Base-by-base conservation (phyloP, 345 rosid genomes). In the Gynandropsis gynandra region DNA sequence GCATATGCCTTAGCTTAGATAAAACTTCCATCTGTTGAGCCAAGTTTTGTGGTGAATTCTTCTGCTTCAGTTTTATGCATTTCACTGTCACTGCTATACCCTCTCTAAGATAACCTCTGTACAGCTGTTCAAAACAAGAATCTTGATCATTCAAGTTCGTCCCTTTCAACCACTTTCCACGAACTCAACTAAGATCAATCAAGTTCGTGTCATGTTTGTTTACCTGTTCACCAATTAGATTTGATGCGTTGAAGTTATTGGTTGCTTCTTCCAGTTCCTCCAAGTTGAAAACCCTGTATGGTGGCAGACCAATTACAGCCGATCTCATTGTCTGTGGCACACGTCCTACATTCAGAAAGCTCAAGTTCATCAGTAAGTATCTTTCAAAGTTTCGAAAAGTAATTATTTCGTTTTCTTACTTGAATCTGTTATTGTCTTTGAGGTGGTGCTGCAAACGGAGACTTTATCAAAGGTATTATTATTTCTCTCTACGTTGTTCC, bases 191-290 rank as follows among this genome's bases (percentile, higher is more conserved):
- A 2, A 24, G 29, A 24, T 24, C 29, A 24, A 65, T 9, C 52
- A 39, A 13, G 9, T 20, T 40, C 44, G 46, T 20, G 34, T 52
- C 24, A 51, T 51, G 44, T 39, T 33, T 20, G 8, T 31, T 35
- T 65, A 65, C 70, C 64, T 59, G 89, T 64, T 82, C 87, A 18
- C 70, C 72, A 44, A 82, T 38, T 38, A 83, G 76, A 64, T 76
- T 80, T 46, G 63, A 44, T 50, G 80, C 72, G 68, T 90, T 83
- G 56, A 90, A 90, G 49, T 76, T 76, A 65, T 74, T 77, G 8
- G 95, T 90, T 21, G 85, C 98, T 46, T 82, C 89, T 68, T 90
- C 96, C 14, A 90, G 59, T 42, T 90, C 95, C 63, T 87, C 96
- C 65, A 83, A 67, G 14, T 79, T 69, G 76, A 80, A 87, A 45